phyloP scores from a whole-genome alignment of 1,139 yeast species.

The Kodamaea derodonti region DNA sequence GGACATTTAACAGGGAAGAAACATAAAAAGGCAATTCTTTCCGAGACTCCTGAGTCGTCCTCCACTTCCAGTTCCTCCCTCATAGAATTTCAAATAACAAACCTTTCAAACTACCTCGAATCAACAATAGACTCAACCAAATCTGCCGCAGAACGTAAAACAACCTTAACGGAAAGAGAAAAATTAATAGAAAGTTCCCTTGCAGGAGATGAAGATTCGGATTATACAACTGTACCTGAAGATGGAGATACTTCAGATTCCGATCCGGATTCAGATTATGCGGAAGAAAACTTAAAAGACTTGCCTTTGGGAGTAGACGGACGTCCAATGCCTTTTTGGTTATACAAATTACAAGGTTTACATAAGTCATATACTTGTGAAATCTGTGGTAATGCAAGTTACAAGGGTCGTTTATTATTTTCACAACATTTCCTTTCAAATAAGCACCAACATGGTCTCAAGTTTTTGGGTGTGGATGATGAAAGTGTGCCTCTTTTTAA shows the following conservation, averaged over 20 bases:
- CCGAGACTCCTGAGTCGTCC: not conserved
- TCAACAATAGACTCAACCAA: conserved; percentile 47
- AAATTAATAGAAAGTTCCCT: conserved; percentile 45
- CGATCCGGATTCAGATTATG: conserved; percentile 29
- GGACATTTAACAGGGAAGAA: conserved; percentile 75
- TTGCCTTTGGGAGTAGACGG: conserved; percentile 88
- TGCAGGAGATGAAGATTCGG: conserved; percentile 33
- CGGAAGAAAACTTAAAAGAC: conserved; percentile 33
- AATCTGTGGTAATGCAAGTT: conserved; percentile 74
- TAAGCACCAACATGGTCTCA: conserved; percentile 71
- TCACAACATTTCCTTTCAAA: conserved; percentile 69
- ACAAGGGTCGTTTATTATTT: conserved; percentile 71
- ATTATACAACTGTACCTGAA: conserved; percentile 26
- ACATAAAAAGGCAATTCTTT: conserved; percentile 52
- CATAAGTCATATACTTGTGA: conserved; percentile 76
- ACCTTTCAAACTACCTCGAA: conserved; percentile 30
- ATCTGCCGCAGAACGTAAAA: conserved; percentile 60
- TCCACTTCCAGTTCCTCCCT: not conserved
- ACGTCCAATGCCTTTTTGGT: conserved; percentile 89
- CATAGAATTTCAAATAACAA: conserved; percentile 2
- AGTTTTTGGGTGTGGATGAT: conserved; percentile 66
- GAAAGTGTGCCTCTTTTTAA: conserved; percentile 44
- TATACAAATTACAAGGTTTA: conserved; percentile 84
- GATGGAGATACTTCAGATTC: conserved; percentile 20
- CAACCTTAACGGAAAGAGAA: conserved; percentile 74